Evolutionary conservation across 345 rosid species (phyloP).

Genomic region (Microcos paniculata): DNA sequence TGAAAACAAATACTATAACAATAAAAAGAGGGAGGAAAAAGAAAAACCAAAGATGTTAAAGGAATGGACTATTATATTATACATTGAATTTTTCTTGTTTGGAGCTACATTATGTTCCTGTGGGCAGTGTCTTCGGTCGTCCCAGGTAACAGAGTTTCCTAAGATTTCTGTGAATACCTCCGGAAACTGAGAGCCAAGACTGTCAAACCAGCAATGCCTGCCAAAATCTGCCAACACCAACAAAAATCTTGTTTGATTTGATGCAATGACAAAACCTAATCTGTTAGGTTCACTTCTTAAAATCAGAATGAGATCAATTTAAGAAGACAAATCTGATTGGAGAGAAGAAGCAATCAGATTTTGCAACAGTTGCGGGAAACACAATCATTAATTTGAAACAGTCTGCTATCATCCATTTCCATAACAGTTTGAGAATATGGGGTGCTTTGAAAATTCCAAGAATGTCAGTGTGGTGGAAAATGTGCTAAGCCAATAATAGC

Average conservation of each 20-base stretch:
- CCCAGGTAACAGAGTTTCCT: slow-evolving; percentile 6
- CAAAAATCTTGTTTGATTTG: not conserved
- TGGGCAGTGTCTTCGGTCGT: not conserved
- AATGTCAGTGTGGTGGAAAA: not conserved
- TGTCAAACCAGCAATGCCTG: slow-evolving; percentile 53
- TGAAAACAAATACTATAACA: no score
- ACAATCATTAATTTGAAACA: no score
- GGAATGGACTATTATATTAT: no score
- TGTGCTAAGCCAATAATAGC: not conserved
- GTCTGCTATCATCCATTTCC: no score
- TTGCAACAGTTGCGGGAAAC: no score
- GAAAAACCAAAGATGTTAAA: no score
- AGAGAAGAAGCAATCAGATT: not conserved
- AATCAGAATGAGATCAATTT: no score
- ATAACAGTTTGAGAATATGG: no score
- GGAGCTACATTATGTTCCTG: not conserved
- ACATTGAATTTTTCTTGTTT: no score
- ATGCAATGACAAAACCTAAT: not conserved
- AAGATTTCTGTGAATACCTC: slow-evolving; percentile 56
- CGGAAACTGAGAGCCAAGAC: slow-evolving; percentile 54
- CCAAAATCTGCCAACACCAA: slow-evolving; percentile 55
- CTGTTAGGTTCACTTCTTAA: not conserved
- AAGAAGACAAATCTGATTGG: no score
- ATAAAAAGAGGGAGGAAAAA: no score
- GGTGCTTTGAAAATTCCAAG: not conserved